Conservation (phyloP, 768 basidiomycete species). For the Clitopilus hobsonii region DNA sequence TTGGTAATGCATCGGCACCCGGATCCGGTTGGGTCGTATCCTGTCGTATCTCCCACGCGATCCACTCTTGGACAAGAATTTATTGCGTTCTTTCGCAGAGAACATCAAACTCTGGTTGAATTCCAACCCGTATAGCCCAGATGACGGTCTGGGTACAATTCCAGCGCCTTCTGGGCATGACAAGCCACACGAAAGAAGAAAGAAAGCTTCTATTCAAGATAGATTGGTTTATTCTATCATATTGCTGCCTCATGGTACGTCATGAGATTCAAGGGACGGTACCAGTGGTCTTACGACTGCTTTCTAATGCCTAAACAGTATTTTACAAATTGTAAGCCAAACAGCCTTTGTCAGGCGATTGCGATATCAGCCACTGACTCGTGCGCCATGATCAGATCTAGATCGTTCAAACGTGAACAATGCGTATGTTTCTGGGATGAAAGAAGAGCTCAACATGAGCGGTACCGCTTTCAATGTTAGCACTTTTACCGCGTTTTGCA, state of each 20-base stretch:
- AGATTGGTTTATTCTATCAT: slow-evolving; percentile 67
- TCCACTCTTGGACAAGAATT: background rate
- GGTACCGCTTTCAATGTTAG: slow-evolving; percentile 59
- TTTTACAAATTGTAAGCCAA: slow-evolving; percentile 56
- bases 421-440: slow-evolving; percentile 80
- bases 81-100: background rate
- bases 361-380: background rate
- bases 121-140: background rate
- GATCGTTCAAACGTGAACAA: slow-evolving; percentile 68
- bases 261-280: slow-evolving; percentile 7
- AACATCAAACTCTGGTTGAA: background rate
- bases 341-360: background rate
- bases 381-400: slow-evolving; percentile 38
- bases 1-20: background rate
- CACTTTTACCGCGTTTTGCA: background rate
- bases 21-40: background rate
- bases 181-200: background rate
- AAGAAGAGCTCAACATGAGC: slow-evolving; percentile 61
- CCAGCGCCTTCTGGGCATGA: background rate
- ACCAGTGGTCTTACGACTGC: background rate
- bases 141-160: background rate
- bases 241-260: slow-evolving; percentile 64
- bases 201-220: slow-evolving; percentile 50
- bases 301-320: slow-evolving; percentile 38
- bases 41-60: background rate